These are phyloP conservation scores for Saccharum spontaneum DNA, from an alignment of 176 grass and related monocot genomes.

Conservation along the genomic window DNA sequence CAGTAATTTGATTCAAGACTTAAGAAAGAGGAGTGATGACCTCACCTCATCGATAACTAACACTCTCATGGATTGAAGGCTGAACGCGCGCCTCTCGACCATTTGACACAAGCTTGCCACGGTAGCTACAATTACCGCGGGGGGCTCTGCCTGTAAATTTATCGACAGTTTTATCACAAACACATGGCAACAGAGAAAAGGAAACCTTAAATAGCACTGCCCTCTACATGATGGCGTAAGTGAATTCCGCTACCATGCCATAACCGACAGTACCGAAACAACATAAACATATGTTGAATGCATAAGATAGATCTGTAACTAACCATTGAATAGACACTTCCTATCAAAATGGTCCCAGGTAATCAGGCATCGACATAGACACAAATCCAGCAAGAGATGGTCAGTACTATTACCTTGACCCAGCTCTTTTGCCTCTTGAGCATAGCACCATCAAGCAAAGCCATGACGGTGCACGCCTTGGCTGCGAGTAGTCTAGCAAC, in stretches of 20 bases:
- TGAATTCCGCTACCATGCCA: background rate
- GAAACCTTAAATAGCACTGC: background rate
- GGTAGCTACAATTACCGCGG: conserved; percentile 78
- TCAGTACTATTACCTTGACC: conserved; percentile 66
- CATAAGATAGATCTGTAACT: background rate
- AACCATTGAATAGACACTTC: background rate
- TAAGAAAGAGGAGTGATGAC: conserved; percentile 25
- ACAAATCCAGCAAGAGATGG: background rate
- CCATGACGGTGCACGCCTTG: conserved; percentile 77
- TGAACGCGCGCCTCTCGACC: conserved; percentile 68
- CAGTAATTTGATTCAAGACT: background rate
- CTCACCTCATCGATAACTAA: conserved; percentile 96
- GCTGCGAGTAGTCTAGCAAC: conserved; percentile 72
- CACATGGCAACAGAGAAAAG: background rate
- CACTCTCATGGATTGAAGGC: conserved; percentile 68
- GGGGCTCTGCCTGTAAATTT: conserved; percentile 75
- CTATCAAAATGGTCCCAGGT: background rate
- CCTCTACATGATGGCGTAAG: background rate
- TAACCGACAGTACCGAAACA: background rate
- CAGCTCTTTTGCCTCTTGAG: conserved; percentile 91
- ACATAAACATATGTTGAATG: background rate
- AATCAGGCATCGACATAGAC: background rate
- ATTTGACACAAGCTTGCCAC: conserved; percentile 86
- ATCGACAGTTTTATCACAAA: background rate
- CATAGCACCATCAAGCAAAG: conserved; percentile 93